Evolutionary conservation across 2,329 filamentous ascomycete species (phyloP).

Genomic region (Ascochyta koolunga): DNA sequence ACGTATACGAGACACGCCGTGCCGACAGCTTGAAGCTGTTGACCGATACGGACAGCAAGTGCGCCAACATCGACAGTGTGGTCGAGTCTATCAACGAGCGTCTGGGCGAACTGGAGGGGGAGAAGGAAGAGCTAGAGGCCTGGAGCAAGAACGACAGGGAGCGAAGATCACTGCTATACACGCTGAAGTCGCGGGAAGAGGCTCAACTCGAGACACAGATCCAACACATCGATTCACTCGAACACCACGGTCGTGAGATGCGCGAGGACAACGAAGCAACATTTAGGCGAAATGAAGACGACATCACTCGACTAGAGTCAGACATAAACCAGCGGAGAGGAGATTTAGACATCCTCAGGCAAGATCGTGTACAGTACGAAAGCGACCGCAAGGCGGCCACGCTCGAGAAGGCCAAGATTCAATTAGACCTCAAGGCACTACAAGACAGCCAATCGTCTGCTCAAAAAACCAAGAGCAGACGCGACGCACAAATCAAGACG

Average conservation of each 20-base stretch:
- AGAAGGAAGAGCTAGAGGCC: slow-evolving; percentile 92
- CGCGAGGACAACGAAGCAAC: slow-evolving; percentile 80
- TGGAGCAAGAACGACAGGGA: slow-evolving; percentile 97
- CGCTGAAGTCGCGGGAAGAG: slow-evolving; percentile 90
- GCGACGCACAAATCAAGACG: slow-evolving; percentile 72
- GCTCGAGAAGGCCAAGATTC: slow-evolving; percentile 80
- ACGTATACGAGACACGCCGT: slow-evolving; percentile 92
- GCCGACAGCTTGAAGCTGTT: slow-evolving; percentile 95
- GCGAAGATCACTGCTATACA: slow-evolving; percentile 89
- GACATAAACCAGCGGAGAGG: slow-evolving; percentile 82
- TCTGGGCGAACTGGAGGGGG: slow-evolving; percentile 87
- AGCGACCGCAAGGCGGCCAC: slow-evolving; percentile 85
- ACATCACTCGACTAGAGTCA: slow-evolving; percentile 75
- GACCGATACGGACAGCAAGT: slow-evolving; percentile 94
- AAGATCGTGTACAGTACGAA: slow-evolving; percentile 86
- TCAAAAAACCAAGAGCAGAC: slow-evolving; percentile 73
- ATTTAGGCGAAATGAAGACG: slow-evolving; percentile 79
- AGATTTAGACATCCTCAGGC: slow-evolving; percentile 80
- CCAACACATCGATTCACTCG: slow-evolving; percentile 80
- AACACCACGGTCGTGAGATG: slow-evolving; percentile 81
- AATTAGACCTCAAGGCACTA: slow-evolving; percentile 81
- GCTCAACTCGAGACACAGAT: slow-evolving; percentile 76
- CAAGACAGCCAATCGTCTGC: slow-evolving; percentile 81
- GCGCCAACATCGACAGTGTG: slow-evolving; percentile 90
- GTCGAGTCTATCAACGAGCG: slow-evolving; percentile 91